Percentiles rank a stretch among this genome's conserved stretches.
Conservation (phyloP, 345 rosid genomes). For the Physaria fendleri region DNA sequence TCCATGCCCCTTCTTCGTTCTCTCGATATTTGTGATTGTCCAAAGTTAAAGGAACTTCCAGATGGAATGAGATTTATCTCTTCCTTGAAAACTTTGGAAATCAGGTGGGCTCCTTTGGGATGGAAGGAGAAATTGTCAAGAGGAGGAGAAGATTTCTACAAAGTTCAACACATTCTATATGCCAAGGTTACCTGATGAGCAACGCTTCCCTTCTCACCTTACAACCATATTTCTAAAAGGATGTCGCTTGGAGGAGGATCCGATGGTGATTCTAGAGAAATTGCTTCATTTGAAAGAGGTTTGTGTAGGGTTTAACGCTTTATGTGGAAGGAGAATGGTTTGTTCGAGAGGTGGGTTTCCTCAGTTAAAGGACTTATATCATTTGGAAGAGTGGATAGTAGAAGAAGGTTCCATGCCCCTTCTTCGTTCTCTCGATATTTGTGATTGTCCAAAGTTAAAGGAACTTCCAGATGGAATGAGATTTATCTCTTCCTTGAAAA, state of each 20-base stretch:
- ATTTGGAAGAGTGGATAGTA: not conserved
- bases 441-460: not conserved
- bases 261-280: conserved; percentile 37
- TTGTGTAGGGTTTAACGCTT: not conserved
- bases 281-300: conserved; percentile 14
- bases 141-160: no score
- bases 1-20: not conserved
- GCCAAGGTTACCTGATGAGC: no score
- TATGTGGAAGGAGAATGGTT: not conserved
- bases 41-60: no score
- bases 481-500: not conserved
- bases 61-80: no score
- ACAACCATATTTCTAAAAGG: no score
- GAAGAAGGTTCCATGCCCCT: not conserved
- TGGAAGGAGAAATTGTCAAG: no score
- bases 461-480: conserved; percentile 17
- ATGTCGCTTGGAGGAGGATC: no score
- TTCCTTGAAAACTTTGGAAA: no score
- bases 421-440: accelerated
- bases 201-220: no score
- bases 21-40: no score
- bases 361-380: not conserved
- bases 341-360: not conserved
- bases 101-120: no score
- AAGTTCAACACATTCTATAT: no score